Conservation (phyloP, 2,329 filamentous ascomycete species). For the Zalaria obscura region DNA sequence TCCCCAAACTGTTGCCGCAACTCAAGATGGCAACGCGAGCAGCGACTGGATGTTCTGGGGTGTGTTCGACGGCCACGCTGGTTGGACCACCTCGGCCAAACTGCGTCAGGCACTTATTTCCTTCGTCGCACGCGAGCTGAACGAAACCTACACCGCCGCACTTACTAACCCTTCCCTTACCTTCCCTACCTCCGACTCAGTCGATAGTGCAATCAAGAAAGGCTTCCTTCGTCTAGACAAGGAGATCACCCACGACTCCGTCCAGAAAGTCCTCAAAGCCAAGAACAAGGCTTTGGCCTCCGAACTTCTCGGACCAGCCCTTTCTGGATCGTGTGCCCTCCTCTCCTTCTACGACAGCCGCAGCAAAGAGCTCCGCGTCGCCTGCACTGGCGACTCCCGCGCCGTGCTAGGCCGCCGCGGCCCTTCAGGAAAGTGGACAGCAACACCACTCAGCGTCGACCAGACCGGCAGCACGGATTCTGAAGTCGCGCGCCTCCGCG, state of each 20-base stretch:
- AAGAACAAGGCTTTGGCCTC: constrained; percentile 85
- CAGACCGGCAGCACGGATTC: constrained; percentile 83
- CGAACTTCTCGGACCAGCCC: constrained; percentile 77
- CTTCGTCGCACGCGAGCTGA: constrained; percentile 85
- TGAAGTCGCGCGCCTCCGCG: constrained; percentile 69
- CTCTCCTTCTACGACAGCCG: constrained; percentile 90
- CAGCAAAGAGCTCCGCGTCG: constrained; percentile 78
- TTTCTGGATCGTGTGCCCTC: constrained; percentile 93
- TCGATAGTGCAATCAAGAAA: constrained; percentile 83
- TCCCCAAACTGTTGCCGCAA: constrained; percentile 44
- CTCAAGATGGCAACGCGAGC: constrained; percentile 39
- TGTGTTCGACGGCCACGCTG: constrained; percentile 94
- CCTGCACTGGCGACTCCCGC: constrained; percentile 91
- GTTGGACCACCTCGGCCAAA: constrained; percentile 97
- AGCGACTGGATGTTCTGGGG: constrained; percentile 99
- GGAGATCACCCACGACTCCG: constrained; percentile 88
- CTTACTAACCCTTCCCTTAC: constrained; percentile 40
- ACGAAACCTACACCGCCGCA: constrained; percentile 74
- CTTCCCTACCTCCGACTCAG: constrained; percentile 62
- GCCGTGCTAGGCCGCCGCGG: constrained; percentile 77
- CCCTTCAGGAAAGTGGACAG: constrained; percentile 76
- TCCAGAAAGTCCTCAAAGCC: constrained; percentile 77
- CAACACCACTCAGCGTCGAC: constrained; percentile 77
- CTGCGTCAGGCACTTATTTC: constrained; percentile 82
- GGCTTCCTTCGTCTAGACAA: constrained; percentile 81